These are phyloP conservation scores for Blastocrithidia nonstop DNA, from an alignment of 208 protist genomes.

Conservation along the genomic window DNA sequence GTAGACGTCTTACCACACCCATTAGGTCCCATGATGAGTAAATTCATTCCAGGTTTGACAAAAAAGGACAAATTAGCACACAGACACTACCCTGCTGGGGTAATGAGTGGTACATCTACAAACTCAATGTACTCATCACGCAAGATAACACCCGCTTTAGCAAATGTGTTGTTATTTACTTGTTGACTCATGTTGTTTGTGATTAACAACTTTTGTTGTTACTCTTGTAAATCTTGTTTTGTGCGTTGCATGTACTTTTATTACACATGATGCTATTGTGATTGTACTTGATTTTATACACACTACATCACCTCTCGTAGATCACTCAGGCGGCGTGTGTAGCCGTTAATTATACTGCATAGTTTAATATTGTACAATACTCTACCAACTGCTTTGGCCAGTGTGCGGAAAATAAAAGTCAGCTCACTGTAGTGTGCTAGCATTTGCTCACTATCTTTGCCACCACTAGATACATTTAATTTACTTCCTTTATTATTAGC, in stretches of 20 bases:
- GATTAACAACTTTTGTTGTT: neutral
- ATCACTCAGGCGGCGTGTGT: slow-evolving; percentile 32
- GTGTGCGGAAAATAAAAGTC: slow-evolving; percentile 22
- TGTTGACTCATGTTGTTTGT: neutral
- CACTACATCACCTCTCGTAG: slow-evolving; percentile 15
- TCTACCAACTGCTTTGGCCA: slow-evolving; percentile 20
- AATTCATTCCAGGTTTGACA: slow-evolving; percentile 66
- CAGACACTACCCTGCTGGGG: slow-evolving; percentile 41
- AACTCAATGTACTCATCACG: slow-evolving; percentile 73
- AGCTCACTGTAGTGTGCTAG: slow-evolving; percentile 13
- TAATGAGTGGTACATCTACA: slow-evolving; percentile 38
- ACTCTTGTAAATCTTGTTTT: no score
- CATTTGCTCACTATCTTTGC: no score
- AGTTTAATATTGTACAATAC: slow-evolving; percentile 31
- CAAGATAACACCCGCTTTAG: slow-evolving; percentile 5
- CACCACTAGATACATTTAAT: neutral
- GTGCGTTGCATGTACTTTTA: slow-evolving; percentile 7
- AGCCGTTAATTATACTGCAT: slow-evolving; percentile 22
- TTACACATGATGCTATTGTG: neutral
- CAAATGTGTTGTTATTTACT: neutral
- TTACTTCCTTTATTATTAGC: slow-evolving; percentile 1
- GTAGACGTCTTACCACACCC: slow-evolving; percentile 86
- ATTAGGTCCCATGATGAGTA: slow-evolving; percentile 85
- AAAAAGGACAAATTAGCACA: slow-evolving; percentile 53
- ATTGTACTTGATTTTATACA: slow-evolving; percentile 10